Base-by-base conservation (phyloP, 371 early-diverging fungal species). In the Amoeboaphelidium occidentale region DNA sequence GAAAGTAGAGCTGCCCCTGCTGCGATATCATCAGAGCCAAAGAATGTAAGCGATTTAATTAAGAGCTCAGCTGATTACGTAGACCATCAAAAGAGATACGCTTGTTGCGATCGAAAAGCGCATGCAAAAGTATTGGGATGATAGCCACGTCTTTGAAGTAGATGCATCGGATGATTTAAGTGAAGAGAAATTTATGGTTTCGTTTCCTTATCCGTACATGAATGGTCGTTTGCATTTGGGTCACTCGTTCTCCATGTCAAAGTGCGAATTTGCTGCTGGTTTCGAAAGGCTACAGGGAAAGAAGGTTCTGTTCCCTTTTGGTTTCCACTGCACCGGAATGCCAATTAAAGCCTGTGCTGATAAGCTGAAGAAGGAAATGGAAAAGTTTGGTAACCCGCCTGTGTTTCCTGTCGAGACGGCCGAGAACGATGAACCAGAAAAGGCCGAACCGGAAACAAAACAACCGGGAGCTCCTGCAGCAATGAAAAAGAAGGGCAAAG, bases 251-350 rank as follows among this genome's bases (percentile, higher is more conserved):
- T 81, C 94, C 1, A 61, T 97, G 50, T 85, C 92, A 47, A 99
- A 99, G 66, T 75, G 81, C 49, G 99, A 99, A 58, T 98, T 98
- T 63, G 79, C 86, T 21, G 70, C 76, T 12, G 87, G 93, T 43
- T 99, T 83, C 64, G 81, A 92, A 55, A 76, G 90, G 54, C 63
- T 97, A 61, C 71, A 84, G 66, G 99, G 98, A 45, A 93, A 87
- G 66, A 75, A 81, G 47, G 86, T 81, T 44, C 72, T 99, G 51
- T 89, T 97, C 53, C 99, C 99, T 25, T 85, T 97, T 59, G 94
- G 93, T 42, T 98, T 99, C 76, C 99, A 99, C 63, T 86, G 85
- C 55, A 99, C 99, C 2, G 99, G 99, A 51, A 99, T 99, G 99
- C 99, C 99, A 41, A 99, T 99, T 68, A 91, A 93, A 81, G 94